Percentiles rank a stretch among this genome's conserved stretches.
These are phyloP conservation scores for Quillaja saponaria DNA, from an alignment of 306 rosid species.

Conservation along the genomic window DNA sequence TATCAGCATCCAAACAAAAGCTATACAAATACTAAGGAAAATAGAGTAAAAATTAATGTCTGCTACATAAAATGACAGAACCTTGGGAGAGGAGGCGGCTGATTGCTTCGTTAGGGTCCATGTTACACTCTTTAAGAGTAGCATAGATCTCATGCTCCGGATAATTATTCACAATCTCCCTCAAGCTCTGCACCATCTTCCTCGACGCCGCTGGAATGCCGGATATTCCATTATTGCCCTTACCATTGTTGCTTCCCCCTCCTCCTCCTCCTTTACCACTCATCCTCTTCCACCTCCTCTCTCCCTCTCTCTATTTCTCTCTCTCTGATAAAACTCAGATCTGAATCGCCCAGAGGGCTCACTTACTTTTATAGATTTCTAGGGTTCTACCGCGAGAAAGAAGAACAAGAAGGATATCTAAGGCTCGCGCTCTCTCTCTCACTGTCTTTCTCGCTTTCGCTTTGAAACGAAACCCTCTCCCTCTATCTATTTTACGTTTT, in stretches of 20 bases:
- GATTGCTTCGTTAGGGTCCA: slow-evolving; percentile 99
- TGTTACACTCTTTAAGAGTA: slow-evolving; percentile 88
- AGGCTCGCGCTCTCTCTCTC: not conserved
- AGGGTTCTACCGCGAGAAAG: slow-evolving; percentile 73
- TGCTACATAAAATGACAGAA: slow-evolving; percentile 27
- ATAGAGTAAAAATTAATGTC: not conserved
- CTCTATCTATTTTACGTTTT: slow-evolving; percentile 21
- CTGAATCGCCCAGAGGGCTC: slow-evolving; percentile 33
- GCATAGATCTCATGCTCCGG: slow-evolving; percentile 96
- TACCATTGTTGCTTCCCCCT: slow-evolving; percentile 43
- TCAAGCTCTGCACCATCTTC: slow-evolving; percentile 90
- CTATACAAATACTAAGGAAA: not conserved
- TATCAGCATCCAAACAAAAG: not conserved
- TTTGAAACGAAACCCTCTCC: slow-evolving; percentile 1
- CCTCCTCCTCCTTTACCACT: slow-evolving; percentile 59
- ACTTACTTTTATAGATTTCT: slow-evolving; percentile 17
- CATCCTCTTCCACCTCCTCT: slow-evolving; percentile 48
- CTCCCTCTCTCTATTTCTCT: slow-evolving; percentile 23
- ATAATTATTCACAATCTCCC: slow-evolving; percentile 81
- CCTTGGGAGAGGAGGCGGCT: slow-evolving; percentile 99
- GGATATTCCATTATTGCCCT: slow-evolving; percentile 60
- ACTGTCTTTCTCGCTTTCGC: slow-evolving; percentile 24
- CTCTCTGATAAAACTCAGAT: slow-evolving; percentile 37
- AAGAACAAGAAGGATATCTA: slow-evolving; percentile 21
- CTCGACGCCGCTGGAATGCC: slow-evolving; percentile 77